phyloP scores from a whole-genome alignment of 495 filamentous ascomycete genomes.

The Penicillium coffeae region DNA sequence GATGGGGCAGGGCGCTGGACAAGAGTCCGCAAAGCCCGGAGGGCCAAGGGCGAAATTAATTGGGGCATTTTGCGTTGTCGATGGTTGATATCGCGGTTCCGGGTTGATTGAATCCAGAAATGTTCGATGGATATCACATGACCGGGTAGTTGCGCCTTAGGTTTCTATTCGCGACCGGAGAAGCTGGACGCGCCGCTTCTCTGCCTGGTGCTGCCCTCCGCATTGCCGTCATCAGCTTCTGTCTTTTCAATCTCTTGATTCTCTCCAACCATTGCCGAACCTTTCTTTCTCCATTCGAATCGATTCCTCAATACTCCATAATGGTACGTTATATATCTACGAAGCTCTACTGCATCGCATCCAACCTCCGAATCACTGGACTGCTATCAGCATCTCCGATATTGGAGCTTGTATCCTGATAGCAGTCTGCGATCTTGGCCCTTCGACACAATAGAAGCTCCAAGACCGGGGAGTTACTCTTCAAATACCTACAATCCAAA shows the following conservation, averaged over 20 bases:
- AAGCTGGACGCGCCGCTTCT: constrained; percentile 36
- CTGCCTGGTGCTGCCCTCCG: constrained; percentile 30
- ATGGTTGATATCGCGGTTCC: constrained; percentile 3
- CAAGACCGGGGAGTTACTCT: no score
- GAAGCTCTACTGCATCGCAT: constrained; percentile 11
- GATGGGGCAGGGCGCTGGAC: constrained; percentile 26
- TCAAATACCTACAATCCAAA: no score
- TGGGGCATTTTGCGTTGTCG: constrained; percentile 28
- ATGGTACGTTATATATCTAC: constrained; percentile 36
- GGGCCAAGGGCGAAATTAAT: constrained; percentile 34
- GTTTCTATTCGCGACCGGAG: constrained; percentile 24
- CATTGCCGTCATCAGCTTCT: constrained; percentile 10
- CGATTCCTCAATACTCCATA: constrained; percentile 15
- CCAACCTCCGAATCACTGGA: constrained; percentile 5
- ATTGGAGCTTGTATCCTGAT: neutral
- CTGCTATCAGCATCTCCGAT: neutral
- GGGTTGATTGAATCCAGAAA: constrained; percentile 6
- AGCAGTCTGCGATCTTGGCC: no score
- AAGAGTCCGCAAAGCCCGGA: constrained; percentile 39
- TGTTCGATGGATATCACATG: constrained; percentile 25
- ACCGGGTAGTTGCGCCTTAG: constrained; percentile 19
- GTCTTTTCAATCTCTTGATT: constrained; percentile 6
- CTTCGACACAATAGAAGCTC: no score
- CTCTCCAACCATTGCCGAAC: constrained; percentile 1
- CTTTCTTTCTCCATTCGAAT: neutral